Conservation (phyloP, 805 yeast species). For the Huiozyma sinensis region DNA sequence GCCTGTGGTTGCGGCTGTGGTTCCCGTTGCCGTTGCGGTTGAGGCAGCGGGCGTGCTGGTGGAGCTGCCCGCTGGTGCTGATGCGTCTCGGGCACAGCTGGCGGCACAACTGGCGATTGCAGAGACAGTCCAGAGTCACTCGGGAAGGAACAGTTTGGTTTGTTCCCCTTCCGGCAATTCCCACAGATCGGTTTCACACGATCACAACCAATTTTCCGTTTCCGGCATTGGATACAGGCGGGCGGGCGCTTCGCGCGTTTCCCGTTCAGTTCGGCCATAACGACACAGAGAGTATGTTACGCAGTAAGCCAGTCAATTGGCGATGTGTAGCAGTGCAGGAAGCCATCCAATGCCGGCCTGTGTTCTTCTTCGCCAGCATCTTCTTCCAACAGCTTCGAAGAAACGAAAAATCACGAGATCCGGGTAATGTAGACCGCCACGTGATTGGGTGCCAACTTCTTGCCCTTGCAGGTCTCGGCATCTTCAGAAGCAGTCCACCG, state of each 20-base stretch:
- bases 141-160: constrained; percentile 17
- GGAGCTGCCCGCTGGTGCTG: background rate
- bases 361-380: too few species aligned
- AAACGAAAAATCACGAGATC: too few species aligned
- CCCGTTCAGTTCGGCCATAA: background rate
- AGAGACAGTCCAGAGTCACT: constrained; percentile 1
- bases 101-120: background rate
- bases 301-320: too few species aligned
- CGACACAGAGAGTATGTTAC: too few species aligned
- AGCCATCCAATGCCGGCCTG: too few species aligned
- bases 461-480: too few species aligned
- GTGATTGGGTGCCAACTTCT: too few species aligned
- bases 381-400: too few species aligned
- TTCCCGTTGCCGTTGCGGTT: background rate
- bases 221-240: constrained; percentile 34
- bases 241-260: constrained; percentile 9
- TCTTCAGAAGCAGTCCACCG: too few species aligned
- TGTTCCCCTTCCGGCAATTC: constrained; percentile 24
- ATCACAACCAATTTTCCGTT: constrained; percentile 41
- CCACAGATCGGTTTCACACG: constrained; percentile 38
- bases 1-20: too few species aligned
- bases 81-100: background rate
- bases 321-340: too few species aligned
- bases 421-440: too few species aligned
- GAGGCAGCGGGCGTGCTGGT: background rate